These are phyloP conservation scores for Gossypium davidsonii DNA, from an alignment of 441 rosid genomes.

Conservation along the genomic window DNA sequence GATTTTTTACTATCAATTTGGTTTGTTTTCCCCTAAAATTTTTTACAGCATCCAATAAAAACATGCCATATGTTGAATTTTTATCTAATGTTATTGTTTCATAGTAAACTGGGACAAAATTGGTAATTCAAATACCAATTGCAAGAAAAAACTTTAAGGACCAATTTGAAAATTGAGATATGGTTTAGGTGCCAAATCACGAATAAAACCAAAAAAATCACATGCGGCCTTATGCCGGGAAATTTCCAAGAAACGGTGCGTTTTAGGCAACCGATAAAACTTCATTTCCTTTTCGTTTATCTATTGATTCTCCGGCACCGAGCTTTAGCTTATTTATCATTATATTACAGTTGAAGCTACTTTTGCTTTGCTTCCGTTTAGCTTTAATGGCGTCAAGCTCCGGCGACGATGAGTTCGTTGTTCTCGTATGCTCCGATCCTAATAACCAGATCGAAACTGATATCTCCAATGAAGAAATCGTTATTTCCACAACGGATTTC, in stretches of 20 bases:
- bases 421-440: conserved; percentile 33
- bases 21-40: no score
- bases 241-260: background rate
- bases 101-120: no score
- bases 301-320: background rate
- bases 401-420: conserved; percentile 30
- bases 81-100: no score
- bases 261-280: background rate
- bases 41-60: no score
- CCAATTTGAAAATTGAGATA: no score
- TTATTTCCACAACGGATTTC: conserved; percentile 47
- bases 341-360: background rate
- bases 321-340: background rate
- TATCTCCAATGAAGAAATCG: conserved; percentile 15
- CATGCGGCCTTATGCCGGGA: no score
- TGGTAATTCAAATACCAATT: no score
- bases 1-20: no score
- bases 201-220: no score
- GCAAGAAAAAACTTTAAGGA: no score
- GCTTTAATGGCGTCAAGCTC: conserved; percentile 21
- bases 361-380: background rate
- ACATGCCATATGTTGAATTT: no score
- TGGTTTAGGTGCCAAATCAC: no score
- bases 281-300: background rate
- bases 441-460: conserved; percentile 18